Conservation (phyloP, 2,329 filamentous ascomycete species). For the Fusarium agapanthi region DNA sequence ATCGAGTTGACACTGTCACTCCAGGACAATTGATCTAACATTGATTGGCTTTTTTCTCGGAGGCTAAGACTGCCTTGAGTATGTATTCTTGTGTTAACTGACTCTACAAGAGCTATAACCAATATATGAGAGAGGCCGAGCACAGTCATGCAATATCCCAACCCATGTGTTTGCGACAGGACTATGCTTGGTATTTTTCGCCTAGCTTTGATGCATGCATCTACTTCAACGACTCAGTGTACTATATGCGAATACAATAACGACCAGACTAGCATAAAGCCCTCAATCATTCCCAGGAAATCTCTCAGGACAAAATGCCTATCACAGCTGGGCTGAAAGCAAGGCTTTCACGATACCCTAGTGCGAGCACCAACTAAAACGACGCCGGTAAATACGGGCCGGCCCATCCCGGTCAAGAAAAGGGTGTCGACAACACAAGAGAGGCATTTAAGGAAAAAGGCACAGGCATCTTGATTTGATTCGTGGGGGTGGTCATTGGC, state of each 20-base stretch:
- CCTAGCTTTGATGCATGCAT: not conserved
- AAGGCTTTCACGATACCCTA: slow-evolving; percentile 20
- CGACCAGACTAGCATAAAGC: not conserved
- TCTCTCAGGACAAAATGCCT: not conserved
- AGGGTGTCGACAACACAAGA: not conserved
- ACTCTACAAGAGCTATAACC: not conserved
- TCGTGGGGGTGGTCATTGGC: not conserved
- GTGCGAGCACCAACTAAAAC: slow-evolving; percentile 3
- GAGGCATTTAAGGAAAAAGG: slow-evolving; percentile 4
- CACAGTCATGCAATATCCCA: too few species aligned
- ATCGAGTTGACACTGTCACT: not conserved
- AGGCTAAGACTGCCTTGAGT: slow-evolving; percentile 26
- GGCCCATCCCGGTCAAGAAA: slow-evolving; percentile 31
- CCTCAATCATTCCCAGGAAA: not conserved
- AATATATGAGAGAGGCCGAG: not conserved
- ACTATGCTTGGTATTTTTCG: not conserved
- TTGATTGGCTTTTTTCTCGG: not conserved
- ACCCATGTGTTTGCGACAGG: not conserved
- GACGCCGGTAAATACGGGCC: slow-evolving; percentile 21
- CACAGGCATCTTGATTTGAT: slow-evolving; percentile 15
- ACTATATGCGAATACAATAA: too few species aligned
- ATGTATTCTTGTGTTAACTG: not conserved
- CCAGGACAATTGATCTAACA: too few species aligned
- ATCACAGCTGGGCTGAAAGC: slow-evolving; percentile 6
- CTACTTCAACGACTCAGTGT: not conserved